Evolutionary conservation across 768 basidiomycete genomes (phyloP).

Genomic region (Agrocybe praecox): DNA sequence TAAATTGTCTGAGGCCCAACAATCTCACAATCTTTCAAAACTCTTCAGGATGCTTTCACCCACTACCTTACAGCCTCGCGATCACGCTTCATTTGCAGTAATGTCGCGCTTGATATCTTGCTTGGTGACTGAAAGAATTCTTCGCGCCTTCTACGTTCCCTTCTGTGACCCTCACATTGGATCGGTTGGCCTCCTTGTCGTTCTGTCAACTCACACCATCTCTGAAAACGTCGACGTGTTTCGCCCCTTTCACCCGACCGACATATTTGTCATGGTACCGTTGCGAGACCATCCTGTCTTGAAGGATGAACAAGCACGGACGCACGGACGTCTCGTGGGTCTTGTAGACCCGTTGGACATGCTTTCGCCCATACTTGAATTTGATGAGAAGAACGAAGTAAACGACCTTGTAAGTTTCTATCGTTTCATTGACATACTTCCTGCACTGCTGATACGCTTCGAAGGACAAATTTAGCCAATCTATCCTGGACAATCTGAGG

Average conservation of each 20-base stretch:
- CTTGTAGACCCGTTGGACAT: constrained; percentile 63
- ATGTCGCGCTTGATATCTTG: constrained; percentile 54
- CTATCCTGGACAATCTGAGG: constrained; percentile 16
- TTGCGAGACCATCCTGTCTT: constrained; percentile 49
- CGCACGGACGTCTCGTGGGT: constrained; percentile 43
- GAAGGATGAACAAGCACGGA: constrained; percentile 24
- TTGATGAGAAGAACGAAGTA: constrained; percentile 5
- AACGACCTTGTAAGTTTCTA: constrained; percentile 25
- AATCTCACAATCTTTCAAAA: background rate
- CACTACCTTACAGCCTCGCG: constrained; percentile 39
- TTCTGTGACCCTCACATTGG: constrained; percentile 34
- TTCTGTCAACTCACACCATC: constrained; percentile 34
- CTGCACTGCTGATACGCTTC: background rate
- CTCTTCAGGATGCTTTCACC: constrained; percentile 25
- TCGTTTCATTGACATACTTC: background rate
- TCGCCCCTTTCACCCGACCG: constrained; percentile 32
- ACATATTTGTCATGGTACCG: constrained; percentile 51
- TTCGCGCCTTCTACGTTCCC: constrained; percentile 50
- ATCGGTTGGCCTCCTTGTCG: constrained; percentile 40
- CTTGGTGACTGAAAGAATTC: constrained; percentile 57
- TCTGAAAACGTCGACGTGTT: constrained; percentile 23
- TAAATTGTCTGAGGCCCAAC: background rate
- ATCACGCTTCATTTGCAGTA: constrained; percentile 51
- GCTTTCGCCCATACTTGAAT: constrained; percentile 44
- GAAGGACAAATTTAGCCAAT: constrained; percentile 14